Base-by-base conservation (phyloP, 169 alveolate genomes). In the Eimeria tenella region DNA sequence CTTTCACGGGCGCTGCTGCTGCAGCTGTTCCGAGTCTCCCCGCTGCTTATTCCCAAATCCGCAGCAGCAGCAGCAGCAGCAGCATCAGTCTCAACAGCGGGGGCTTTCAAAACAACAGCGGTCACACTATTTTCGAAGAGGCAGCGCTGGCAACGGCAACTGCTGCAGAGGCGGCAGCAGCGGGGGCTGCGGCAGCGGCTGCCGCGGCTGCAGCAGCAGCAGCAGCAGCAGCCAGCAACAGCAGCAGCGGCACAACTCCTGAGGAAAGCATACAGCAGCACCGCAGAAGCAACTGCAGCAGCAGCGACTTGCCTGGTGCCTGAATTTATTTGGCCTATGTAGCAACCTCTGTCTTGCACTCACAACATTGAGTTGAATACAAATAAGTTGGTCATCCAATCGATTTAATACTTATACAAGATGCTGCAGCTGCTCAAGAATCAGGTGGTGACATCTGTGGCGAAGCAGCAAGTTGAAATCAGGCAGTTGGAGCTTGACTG, bases 341-440 rank as follows among this genome's bases (percentile, higher is more conserved):
- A 31, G 42, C 42, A 0, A 2, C 42, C 42, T 31, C 42, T 31
- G 42, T 31, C 42, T 31, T 31, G 42, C 42, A 31, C 42, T 31
- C 42, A 31, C 42, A 31, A 31, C 42, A 31, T 31, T 31, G 42
- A 31, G 2, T 31, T 31, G 42, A 31, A 31, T 31, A 31, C 42
- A 31, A 31, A 31, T 0, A 31, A 31, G 2, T 31, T 31, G 0
- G 42, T 31, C 42, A 31, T 31, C 42, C 42, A 31, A 31, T 31
- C 2, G 42, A 31, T 31, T 31, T 31, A 31, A 31, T 31, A 58
- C 1, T 17, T 13, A 58, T 58, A 8, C 70, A 50, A 79, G 79
- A 93, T 93, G 95, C 15, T 93, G 93, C 94, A 84, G 73, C 91
- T 93, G 21, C 86, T 58, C 84, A 93, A 93, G 63, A 93, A 93